Conservation (phyloP, 495 filamentous ascomycete species). For the Jackrogersella multiformis region DNA sequence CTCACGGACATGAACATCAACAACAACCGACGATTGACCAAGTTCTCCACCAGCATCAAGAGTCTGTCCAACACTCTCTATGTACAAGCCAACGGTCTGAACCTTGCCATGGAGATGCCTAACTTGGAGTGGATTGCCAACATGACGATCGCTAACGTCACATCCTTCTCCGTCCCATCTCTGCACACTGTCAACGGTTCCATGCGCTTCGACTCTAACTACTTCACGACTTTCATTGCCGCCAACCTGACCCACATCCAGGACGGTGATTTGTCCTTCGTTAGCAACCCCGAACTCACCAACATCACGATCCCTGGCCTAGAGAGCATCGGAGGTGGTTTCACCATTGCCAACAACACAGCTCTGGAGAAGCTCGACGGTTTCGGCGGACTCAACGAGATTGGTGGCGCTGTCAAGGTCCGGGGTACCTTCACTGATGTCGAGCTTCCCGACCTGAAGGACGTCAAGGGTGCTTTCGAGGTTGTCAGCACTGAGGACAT, state of each 20-base stretch:
- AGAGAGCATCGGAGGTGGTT: constrained; percentile 74
- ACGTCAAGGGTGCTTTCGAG: constrained; percentile 89
- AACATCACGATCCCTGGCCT: constrained; percentile 81
- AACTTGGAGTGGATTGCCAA: constrained; percentile 80
- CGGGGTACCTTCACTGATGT: constrained; percentile 84
- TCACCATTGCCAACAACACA: constrained; percentile 90
- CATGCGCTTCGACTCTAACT: constrained; percentile 84
- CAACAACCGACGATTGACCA: constrained; percentile 78
- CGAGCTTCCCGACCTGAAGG: constrained; percentile 70
- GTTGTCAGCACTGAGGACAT: constrained; percentile 77
- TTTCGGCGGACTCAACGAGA: constrained; percentile 71
- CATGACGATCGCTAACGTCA: constrained; percentile 89
- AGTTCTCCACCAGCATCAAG: constrained; percentile 74
- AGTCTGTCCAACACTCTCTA: constrained; percentile 71
- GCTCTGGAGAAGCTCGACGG: constrained; percentile 66
- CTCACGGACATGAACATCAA: constrained; percentile 74
- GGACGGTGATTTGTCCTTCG: constrained; percentile 78
- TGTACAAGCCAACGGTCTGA: constrained; percentile 71
- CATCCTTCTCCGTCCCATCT: constrained; percentile 76
- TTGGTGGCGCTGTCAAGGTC: constrained; percentile 89
- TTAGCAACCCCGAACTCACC: constrained; percentile 75
- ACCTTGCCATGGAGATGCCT: constrained; percentile 71
- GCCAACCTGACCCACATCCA: constrained; percentile 80
- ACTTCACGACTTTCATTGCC: constrained; percentile 70
- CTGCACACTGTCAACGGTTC: constrained; percentile 79